A percentile compares a stretch with the other conserved stretches of the same genome.
Conservation (phyloP, 768 basidiomycete genomes). For the Rhizopogon rudus region DNA sequence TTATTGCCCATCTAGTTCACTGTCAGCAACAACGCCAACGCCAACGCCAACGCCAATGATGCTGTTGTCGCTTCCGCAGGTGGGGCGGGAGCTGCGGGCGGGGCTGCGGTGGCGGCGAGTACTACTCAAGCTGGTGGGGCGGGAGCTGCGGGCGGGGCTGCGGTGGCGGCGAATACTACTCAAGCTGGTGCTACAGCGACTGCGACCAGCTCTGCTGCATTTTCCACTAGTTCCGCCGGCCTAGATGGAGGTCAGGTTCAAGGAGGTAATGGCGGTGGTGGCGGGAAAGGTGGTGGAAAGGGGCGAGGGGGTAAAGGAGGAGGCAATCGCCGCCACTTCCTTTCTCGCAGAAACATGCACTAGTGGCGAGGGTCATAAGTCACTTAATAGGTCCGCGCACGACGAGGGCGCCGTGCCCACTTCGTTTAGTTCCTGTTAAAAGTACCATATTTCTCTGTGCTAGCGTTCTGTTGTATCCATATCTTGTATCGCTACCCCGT, state of each 20-base stretch:
- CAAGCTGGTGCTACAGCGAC: not conserved
- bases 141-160: not conserved
- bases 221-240: not conserved
- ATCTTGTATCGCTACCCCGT: conserved; percentile 4
- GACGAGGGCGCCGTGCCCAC: conserved; percentile 4
- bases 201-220: not conserved
- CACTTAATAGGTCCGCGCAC: conserved; percentile 10
- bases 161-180: not conserved
- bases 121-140: not conserved
- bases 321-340: conserved; percentile 18
- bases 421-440: conserved; percentile 6
- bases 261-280: conserved; percentile 2
- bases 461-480: conserved; percentile 4
- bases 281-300: not conserved
- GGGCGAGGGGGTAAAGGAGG: conserved; percentile 6
- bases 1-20: conserved; percentile 27
- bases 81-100: not conserved
- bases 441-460: conserved; percentile 6
- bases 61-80: conserved; percentile 2
- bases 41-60: not conserved
- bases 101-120: not conserved
- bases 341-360: conserved; percentile 10
- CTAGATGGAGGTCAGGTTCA: not conserved
- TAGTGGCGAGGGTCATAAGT: not conserved
- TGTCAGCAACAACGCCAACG: conserved; percentile 12